Evolutionary conservation across 2,329 filamentous ascomycete species (phyloP), one percentile per base, ranked within the genome.

Genomic region (Ascochyta lentis): DNA sequence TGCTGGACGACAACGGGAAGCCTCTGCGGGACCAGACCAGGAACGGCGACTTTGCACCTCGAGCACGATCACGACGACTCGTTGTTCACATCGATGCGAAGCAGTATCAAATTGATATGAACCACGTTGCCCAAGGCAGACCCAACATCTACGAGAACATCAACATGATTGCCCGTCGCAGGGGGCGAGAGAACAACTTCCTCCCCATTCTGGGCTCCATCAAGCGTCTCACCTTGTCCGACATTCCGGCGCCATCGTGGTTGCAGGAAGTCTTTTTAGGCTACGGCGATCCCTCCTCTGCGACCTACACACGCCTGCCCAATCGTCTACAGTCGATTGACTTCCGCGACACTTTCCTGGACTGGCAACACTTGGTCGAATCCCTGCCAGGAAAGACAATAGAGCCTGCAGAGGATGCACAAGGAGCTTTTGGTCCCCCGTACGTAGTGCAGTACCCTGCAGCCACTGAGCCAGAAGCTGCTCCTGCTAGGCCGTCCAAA

Each of bases 201-300:
- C 96, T 91, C 70, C 88, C 93, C 9, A 88, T 99, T 9, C 81
- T 99, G 33, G 91, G 97, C 67, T 96, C 93, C 1, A 96, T 99
- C 70, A 91, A 89, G 69, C 90, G 86, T 61, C 83, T 99, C 27
- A 89, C 92, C 2, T 81, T 96, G 31, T 92, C 92, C 0, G 91
- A 96, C 65, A 88, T 94, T 19, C 90, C 91, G 6, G 82, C 98
- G 49, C 92, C 95, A 13, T 85, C 88, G 2, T 99, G 95, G 95
- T 82, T 99, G 39, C 92, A 96, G 68, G 95, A 98, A 64, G 94
- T 98, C 9, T 99, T 98, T 75, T 80, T 99, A n/a, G 95, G 95
- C 3, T 98, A 96, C 73, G 95, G 95, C 42, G 93, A 99, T 75
- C 94, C 95, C 54, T 85, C 91, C 27, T 89, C 90, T 55, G 95